phyloP scores from a whole-genome alignment of 2,329 filamentous ascomycete genomes.

The Blastomyces silverae region DNA sequence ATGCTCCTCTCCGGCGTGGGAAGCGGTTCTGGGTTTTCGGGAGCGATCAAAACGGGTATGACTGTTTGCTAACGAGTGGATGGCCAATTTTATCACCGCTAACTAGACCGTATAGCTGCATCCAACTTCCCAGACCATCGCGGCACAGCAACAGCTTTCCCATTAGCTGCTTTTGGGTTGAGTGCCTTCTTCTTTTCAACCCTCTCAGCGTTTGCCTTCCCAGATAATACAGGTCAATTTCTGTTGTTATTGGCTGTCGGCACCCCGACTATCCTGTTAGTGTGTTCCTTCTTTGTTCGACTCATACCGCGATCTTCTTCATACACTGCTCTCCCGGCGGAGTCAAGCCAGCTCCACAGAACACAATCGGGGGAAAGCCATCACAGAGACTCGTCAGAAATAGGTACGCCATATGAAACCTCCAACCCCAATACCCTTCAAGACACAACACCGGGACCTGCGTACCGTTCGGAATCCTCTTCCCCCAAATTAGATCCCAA shows the following conservation, averaged over 20 bases:
- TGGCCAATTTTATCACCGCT: neutral
- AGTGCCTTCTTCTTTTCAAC: conserved; percentile 95
- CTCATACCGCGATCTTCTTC: conserved; percentile 55
- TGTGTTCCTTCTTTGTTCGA: conserved; percentile 77
- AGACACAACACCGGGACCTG: conserved; percentile 30
- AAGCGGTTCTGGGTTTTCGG: conserved; percentile 84
- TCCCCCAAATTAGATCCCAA: conserved; percentile 45
- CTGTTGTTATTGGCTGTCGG: conserved; percentile 72
- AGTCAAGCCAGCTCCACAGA: conserved; percentile 34
- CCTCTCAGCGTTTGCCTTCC: conserved; percentile 68
- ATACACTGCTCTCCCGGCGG: conserved; percentile 41
- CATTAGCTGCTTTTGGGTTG: conserved; percentile 83
- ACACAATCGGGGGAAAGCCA: conserved; percentile 30
- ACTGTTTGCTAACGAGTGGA: neutral
- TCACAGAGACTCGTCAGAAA: conserved; percentile 29
- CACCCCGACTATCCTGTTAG: conserved; percentile 66
- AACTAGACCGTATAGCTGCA: conserved; percentile 51
- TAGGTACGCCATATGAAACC: conserved; percentile 34
- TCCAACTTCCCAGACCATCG: conserved; percentile 87
- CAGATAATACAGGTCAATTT: conserved; percentile 74
- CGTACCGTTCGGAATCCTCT: conserved; percentile 25
- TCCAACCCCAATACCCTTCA: conserved; percentile 27
- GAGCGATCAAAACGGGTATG: conserved; percentile 68
- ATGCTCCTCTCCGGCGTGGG: conserved; percentile 81
- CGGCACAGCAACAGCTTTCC: conserved; percentile 90